Evolutionary conservation across 768 basidiomycete genomes (phyloP).

Genomic region (Mycena latifolia): DNA sequence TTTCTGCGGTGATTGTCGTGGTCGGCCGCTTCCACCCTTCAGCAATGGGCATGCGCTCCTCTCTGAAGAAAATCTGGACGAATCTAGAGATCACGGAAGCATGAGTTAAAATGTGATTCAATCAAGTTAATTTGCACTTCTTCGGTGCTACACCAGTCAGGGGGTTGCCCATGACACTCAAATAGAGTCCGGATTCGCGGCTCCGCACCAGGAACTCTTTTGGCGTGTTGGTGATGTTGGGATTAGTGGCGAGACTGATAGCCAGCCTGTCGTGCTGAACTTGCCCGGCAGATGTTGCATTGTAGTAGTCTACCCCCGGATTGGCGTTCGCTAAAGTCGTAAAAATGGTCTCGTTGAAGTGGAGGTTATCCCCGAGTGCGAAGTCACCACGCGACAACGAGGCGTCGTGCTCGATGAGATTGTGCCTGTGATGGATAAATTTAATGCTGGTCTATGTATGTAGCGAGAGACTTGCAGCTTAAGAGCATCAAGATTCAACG

Average conservation of each 20-base stretch:
- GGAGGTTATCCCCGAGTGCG: constrained; percentile 27
- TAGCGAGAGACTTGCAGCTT: constrained; percentile 19
- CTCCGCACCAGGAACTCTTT: constrained; percentile 31
- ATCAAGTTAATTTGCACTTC: constrained; percentile 23
- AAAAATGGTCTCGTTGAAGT: constrained; percentile 37
- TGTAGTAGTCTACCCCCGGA: constrained; percentile 36
- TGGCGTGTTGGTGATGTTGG: constrained; percentile 27
- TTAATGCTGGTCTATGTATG: neutral
- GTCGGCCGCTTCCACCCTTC: constrained; percentile 35
- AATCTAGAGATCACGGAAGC: constrained; percentile 17
- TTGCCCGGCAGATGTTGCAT: constrained; percentile 30
- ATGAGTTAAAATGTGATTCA: neutral
- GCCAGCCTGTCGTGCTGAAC: constrained; percentile 32
- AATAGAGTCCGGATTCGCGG: constrained; percentile 29
- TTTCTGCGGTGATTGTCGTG: constrained; percentile 15
- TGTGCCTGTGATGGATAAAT: constrained; percentile 12
- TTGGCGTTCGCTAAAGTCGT: constrained; percentile 31
- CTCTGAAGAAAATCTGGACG: constrained; percentile 35
- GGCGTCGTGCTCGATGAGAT: constrained; percentile 33
- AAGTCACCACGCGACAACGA: constrained; percentile 29
- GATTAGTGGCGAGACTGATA: constrained; percentile 25
- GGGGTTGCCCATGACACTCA: constrained; percentile 33
- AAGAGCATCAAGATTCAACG: constrained; percentile 32
- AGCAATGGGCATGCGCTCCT: constrained; percentile 36
- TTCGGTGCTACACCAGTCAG: constrained; percentile 31